phyloP scores from a whole-genome alignment of 768 basidiomycete genomes.

The Trametes meyenii region DNA sequence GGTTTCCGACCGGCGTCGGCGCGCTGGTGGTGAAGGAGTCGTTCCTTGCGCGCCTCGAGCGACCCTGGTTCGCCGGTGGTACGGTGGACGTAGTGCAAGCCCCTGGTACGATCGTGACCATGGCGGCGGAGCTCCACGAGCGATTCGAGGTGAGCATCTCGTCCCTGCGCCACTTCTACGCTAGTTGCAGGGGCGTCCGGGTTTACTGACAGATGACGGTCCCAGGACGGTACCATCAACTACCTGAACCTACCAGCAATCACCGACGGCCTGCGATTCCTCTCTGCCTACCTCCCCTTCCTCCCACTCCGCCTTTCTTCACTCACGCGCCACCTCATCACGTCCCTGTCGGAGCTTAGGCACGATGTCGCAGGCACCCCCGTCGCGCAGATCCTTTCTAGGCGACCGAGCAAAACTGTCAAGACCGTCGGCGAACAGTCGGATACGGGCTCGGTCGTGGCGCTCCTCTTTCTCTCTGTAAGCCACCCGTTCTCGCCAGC shows the following conservation, averaged over 20 bases:
- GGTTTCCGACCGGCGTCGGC: slow-evolving; percentile 84
- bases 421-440: slow-evolving; percentile 64
- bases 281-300: slow-evolving; percentile 78
- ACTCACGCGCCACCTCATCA: slow-evolving; percentile 62
- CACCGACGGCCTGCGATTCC: slow-evolving; percentile 75
- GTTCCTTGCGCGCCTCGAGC: slow-evolving; percentile 59
- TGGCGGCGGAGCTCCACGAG: slow-evolving; percentile 60
- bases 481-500: slow-evolving; percentile 31
- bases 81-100: slow-evolving; percentile 84
- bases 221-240: slow-evolving; percentile 84
- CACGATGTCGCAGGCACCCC: slow-evolving; percentile 63
- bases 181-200: not conserved
- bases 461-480: slow-evolving; percentile 66
- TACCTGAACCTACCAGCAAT: slow-evolving; percentile 78
- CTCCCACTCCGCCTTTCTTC: slow-evolving; percentile 75
- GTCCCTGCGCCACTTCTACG: not conserved
- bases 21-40: slow-evolving; percentile 75
- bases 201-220: slow-evolving; percentile 15
- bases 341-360: slow-evolving; percentile 56
- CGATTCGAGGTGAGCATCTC: slow-evolving; percentile 68
- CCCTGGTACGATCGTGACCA: slow-evolving; percentile 69
- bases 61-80: slow-evolving; percentile 87
- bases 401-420: slow-evolving; percentile 53
- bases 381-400: slow-evolving; percentile 71
- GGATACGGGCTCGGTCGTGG: slow-evolving; percentile 65